These are phyloP conservation scores for Clarireedia paspali DNA, from an alignment of 2,329 filamentous ascomycete species.

Conservation along the genomic window DNA sequence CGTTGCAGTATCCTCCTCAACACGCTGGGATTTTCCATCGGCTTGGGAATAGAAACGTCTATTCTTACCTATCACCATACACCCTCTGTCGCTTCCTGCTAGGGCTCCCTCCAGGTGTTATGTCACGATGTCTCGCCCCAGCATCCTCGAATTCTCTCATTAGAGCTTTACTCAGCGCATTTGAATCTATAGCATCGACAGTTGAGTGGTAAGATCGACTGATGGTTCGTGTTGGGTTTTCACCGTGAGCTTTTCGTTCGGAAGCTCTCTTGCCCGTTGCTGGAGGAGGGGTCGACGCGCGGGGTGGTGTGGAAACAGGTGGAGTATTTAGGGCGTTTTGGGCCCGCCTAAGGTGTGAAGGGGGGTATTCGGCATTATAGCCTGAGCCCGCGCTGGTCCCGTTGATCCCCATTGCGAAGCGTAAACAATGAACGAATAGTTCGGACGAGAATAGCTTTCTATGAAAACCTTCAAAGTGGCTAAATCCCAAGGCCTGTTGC, in stretches of 20 bases:
- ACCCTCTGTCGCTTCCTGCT: conserved; percentile 61
- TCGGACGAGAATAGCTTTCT: not conserved
- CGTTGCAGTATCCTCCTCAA: not conserved
- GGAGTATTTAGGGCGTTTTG: conserved; percentile 24
- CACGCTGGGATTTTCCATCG: not conserved
- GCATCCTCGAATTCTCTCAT: conserved; percentile 51
- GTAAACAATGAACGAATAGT: not conserved
- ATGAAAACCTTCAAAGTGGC: not conserved
- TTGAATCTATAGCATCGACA: conserved; percentile 38
- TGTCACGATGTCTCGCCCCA: conserved; percentile 45
- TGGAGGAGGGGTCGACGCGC: conserved; percentile 26
- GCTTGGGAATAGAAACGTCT: not conserved
- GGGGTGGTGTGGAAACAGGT: conserved; percentile 26
- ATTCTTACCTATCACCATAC: conserved; percentile 46
- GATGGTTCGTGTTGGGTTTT: conserved; percentile 13
- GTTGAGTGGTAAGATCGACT: conserved; percentile 14
- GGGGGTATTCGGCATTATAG: conserved; percentile 18
- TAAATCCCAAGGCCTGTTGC: not conserved
- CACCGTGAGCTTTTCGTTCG: conserved; percentile 23
- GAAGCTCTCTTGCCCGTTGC: conserved; percentile 24
- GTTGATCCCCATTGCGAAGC: conserved; percentile 22
- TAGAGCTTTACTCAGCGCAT: conserved; percentile 51
- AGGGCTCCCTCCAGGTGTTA: conserved; percentile 57
- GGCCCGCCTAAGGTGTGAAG: conserved; percentile 19
- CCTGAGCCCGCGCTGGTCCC: conserved; percentile 21